These are phyloP conservation scores for Pseudonitzschia delicatissima DNA, from an alignment of 108 stramenopile species.

Conservation along the genomic window DNA sequence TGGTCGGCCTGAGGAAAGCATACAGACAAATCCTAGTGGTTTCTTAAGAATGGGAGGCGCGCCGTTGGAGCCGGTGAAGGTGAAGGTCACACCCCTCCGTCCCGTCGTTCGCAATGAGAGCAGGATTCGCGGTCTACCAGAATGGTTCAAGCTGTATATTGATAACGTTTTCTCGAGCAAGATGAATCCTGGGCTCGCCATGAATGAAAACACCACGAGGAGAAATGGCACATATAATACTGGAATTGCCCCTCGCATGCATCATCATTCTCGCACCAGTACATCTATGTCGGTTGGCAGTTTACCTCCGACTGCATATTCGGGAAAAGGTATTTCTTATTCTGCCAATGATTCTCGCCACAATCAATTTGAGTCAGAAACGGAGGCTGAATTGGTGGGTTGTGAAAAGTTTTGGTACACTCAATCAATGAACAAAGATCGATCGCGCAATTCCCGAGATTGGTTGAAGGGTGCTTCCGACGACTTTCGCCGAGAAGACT, in stretches of 20 bases:
- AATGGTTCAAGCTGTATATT: constrained; percentile 61
- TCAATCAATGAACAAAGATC: constrained; percentile 72
- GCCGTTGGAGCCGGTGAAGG: constrained; percentile 69
- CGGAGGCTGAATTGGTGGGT: constrained; percentile 56
- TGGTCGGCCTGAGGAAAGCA: constrained; percentile 58
- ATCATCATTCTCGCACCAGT: constrained; percentile 32
- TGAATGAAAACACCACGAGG: not conserved
- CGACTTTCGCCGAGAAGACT: constrained; percentile 70
- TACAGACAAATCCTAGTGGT: constrained; percentile 16
- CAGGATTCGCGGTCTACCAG: constrained; percentile 65
- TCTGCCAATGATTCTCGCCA: constrained; percentile 11
- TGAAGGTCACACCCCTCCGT: constrained; percentile 85
- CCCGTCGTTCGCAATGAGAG: constrained; percentile 52
- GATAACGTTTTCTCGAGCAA: constrained; percentile 27
- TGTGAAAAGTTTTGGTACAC: constrained; percentile 82
- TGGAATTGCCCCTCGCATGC: not conserved
- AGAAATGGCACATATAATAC: not conserved
- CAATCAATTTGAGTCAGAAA: constrained; percentile 5
- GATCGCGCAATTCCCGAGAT: constrained; percentile 54
- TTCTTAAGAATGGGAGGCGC: constrained; percentile 54
- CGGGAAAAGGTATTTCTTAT: not conserved
- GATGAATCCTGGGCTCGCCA: not conserved
- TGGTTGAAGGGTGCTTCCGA: constrained; percentile 68
- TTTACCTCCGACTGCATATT: constrained; percentile 2
- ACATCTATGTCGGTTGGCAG: constrained; percentile 18